Evolutionary conservation across 306 rosid species (phyloP).

Genomic region (Vigna mungo): DNA sequence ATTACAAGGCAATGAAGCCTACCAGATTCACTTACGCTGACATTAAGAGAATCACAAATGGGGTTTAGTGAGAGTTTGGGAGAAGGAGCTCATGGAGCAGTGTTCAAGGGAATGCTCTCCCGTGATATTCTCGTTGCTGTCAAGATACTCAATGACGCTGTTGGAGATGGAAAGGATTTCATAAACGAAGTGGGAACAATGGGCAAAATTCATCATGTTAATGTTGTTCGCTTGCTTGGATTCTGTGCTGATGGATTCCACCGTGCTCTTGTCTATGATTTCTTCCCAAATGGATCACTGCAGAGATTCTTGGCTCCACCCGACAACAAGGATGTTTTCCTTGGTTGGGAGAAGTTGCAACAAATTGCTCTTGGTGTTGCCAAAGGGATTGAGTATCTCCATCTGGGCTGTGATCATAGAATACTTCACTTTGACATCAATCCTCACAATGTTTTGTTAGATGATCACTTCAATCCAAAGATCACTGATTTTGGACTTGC

Average conservation of each 20-base stretch:
- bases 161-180: conserved; percentile 5
- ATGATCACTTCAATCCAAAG: neutral
- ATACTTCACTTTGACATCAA: conserved; percentile 20
- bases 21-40: neutral
- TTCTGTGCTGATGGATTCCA: conserved; percentile 1
- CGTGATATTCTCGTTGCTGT: neutral
- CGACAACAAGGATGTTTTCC: neutral
- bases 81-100: conserved; percentile 17
- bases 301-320: conserved; percentile 8
- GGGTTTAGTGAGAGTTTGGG: neutral
- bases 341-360: conserved; percentile 4
- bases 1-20: conserved; percentile 2
- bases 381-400: conserved; percentile 1
- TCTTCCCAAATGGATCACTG: neutral
- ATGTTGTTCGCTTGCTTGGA: conserved; percentile 10
- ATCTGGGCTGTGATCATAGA: neutral
- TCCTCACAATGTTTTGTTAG: conserved; percentile 8
- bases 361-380: conserved; percentile 18
- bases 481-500: conserved; percentile 18
- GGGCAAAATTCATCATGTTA: conserved; percentile 5
- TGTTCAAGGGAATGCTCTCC: neutral
- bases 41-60: conserved; percentile 3
- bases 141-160: neutral
- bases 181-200: conserved; percentile 7
- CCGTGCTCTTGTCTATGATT: neutral